These are phyloP conservation scores for Helicocarpus griseus DNA, from an alignment of 2,329 filamentous ascomycete species.

Conservation along the genomic window DNA sequence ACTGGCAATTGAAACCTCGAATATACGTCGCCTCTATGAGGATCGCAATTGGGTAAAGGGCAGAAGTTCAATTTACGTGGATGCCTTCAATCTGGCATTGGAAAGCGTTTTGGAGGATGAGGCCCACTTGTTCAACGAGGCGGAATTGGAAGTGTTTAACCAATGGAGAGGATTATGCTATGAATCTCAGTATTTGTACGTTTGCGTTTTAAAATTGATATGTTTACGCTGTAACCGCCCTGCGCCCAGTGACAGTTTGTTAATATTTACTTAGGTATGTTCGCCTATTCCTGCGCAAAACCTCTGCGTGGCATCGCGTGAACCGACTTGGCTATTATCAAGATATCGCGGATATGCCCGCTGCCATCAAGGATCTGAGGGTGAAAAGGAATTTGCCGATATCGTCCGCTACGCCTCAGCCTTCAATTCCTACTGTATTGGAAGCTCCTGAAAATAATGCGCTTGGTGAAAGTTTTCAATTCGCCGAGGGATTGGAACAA, in stretches of 20 bases:
- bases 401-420: conserved; percentile 20
- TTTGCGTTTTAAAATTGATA: conserved; percentile 7
- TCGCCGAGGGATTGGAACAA: conserved; percentile 69
- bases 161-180: conserved; percentile 67
- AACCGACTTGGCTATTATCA: conserved; percentile 67
- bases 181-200: conserved; percentile 82
- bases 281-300: conserved; percentile 83
- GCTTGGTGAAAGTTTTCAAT: conserved; percentile 55
- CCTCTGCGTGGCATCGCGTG: conserved; percentile 80
- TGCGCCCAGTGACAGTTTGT: neutral
- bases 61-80: conserved; percentile 86
- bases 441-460: conserved; percentile 37
- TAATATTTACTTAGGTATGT: conserved; percentile 57
- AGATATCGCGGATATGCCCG: conserved; percentile 66
- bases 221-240: neutral
- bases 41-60: conserved; percentile 60
- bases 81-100: conserved; percentile 89
- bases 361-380: conserved; percentile 59
- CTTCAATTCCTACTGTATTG: conserved; percentile 38
- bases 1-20: conserved; percentile 23
- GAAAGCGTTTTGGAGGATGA: conserved; percentile 86
- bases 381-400: conserved; percentile 45
- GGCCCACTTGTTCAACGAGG: conserved; percentile 71
- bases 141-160: conserved; percentile 66
- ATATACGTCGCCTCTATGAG: conserved; percentile 29